Evolutionary conservation across 1,284 basidiomycete genomes (phyloP), one percentile per base, ranked within the genome.

Genomic region (Caloboletus inedulis): DNA sequence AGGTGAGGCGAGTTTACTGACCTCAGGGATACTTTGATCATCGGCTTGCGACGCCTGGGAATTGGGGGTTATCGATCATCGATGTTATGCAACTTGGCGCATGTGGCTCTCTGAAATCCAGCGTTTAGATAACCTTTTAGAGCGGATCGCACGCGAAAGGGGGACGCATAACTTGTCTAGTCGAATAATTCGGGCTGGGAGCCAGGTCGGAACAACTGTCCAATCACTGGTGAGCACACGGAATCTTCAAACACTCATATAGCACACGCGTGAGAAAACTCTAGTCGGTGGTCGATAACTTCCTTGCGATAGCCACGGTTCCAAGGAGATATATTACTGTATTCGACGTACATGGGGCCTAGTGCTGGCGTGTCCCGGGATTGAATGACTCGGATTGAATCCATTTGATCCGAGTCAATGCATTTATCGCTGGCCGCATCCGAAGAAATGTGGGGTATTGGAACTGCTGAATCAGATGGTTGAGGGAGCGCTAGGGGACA

Each of bases 81-180:
- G 42, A 16, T 39, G 27, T 43, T 42, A 27, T 56, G 43, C 18
- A 19, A 43, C 33, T 29, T 49, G 39, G 51, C 5, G 31, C 27
- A 36, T 34, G 42, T 19, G 25, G 39, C 52, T 51, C 47, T 42
- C 29, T 48, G 30, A 50, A 43, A 45, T 37, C 36, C 43, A 44
- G 21, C 36, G 41, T 58, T 54, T 43, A 33, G 49, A 48, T 64
- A 51, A 50, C 40, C 13, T 63, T 29, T 59, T 58, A 48, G 48
- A 59, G 47, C 23, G 21, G 41, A 36, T 45, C 12, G 36, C 43
- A 53, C 47, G 60, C 31, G 54, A 46, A 55, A 49, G 48, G 42
- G 49, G 54, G 58, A 42, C 30, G 31, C 18, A 19, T 23, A 12
- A n/a, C n/a, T 43, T 12, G 3, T 7, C 21, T 9, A 14, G 34